Evolutionary conservation across 169 alveolate species (phyloP).

Genomic region (Ophryocystis elektroscirrha): DNA sequence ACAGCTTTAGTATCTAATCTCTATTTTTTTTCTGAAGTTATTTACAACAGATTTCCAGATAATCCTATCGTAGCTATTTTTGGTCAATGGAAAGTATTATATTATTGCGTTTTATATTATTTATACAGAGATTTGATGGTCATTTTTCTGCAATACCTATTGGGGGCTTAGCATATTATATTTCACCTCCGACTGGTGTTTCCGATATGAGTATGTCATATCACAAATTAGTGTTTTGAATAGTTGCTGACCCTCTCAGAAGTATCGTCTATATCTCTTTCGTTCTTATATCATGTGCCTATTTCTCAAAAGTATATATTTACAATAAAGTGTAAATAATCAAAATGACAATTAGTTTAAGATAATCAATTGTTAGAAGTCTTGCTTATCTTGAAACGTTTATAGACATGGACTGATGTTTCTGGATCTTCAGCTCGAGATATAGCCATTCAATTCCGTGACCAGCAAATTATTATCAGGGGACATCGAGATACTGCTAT

Average conservation of each 20-base stretch:
- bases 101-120: constrained; percentile 54
- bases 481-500: constrained; percentile 66
- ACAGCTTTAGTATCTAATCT: constrained; percentile 93
- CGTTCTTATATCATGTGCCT: constrained; percentile 87
- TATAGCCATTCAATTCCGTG: constrained; percentile 96
- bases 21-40: constrained; percentile 92
- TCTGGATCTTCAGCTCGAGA: constrained; percentile 95
- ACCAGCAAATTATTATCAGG: constrained; percentile 72
- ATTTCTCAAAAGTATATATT: constrained; percentile 66
- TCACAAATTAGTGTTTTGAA: background rate
- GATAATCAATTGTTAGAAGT: background rate
- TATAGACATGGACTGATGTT: constrained; percentile 90
- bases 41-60: constrained; percentile 80
- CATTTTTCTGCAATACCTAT: constrained; percentile 91
- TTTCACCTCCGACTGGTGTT: constrained; percentile 86
- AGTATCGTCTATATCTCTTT: constrained; percentile 83
- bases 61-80: constrained; percentile 64
- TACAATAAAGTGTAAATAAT: background rate
- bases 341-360: background rate
- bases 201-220: constrained; percentile 34
- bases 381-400: background rate
- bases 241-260: constrained; percentile 83
- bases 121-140: constrained; percentile 77
- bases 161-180: constrained; percentile 96
- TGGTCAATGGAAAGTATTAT: constrained; percentile 18